Percentiles rank a stretch among this genome's conserved stretches.
Evolutionary conservation across 2,329 filamentous ascomycete genomes (phyloP).

Genomic region (Emydomyces testavorans): DNA sequence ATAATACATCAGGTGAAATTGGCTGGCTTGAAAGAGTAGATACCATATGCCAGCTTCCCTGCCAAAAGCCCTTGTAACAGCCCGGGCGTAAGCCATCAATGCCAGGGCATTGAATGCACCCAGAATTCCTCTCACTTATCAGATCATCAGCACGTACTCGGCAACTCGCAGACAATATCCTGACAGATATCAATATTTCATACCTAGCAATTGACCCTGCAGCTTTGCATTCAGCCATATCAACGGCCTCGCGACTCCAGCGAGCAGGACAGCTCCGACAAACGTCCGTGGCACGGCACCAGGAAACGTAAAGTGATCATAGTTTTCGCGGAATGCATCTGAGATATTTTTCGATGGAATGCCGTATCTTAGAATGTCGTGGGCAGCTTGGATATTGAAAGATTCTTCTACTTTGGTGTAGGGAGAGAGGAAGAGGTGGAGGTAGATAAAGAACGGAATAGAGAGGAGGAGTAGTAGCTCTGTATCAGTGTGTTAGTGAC

Average conservation of each 20-base stretch:
- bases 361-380: constrained; percentile 77
- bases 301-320: constrained; percentile 84
- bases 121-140: constrained; percentile 58
- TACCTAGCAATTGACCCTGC: constrained; percentile 47
- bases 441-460: constrained; percentile 51
- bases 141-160: not conserved
- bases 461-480: constrained; percentile 34
- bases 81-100: constrained; percentile 54
- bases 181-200: constrained; percentile 13
- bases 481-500: not conserved
- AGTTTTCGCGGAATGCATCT: constrained; percentile 49
- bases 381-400: constrained; percentile 88
- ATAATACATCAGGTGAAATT: constrained; percentile 92
- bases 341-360: constrained; percentile 50
- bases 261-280: constrained; percentile 64
- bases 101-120: constrained; percentile 63
- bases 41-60: constrained; percentile 64
- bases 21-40: constrained; percentile 60
- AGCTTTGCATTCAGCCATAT: constrained; percentile 48
- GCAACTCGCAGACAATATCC: no score
- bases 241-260: constrained; percentile 58
- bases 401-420: constrained; percentile 98
- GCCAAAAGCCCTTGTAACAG: constrained; percentile 58
- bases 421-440: constrained; percentile 64
- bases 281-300: constrained; percentile 89